Percentiles rank a stretch among this genome's conserved stretches.
Evolutionary conservation across 768 basidiomycete species (phyloP).

Genomic region (Crepidotus variabilis): DNA sequence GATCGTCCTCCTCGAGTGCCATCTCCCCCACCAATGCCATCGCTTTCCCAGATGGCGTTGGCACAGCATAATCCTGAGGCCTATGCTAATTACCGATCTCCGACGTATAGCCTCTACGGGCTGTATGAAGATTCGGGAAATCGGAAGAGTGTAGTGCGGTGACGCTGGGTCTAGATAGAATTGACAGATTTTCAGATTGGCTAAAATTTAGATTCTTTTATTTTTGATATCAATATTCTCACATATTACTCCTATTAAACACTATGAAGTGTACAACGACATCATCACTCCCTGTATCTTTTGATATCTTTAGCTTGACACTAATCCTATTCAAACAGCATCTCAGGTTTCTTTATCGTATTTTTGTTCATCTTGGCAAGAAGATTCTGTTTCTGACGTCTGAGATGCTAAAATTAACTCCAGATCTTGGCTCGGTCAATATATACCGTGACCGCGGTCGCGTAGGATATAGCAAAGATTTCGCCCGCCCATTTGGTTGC

Average conservation of each 20-base stretch:
- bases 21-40: slow-evolving; percentile 70
- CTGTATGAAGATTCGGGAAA: slow-evolving; percentile 53
- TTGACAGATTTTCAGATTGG: no score
- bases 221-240: no score
- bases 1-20: slow-evolving; percentile 75
- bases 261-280: neutral
- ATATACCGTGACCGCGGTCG: no score
- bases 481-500: no score
- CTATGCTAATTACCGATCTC: slow-evolving; percentile 67
- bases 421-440: no score
- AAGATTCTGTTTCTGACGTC: neutral
- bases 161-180: neutral
- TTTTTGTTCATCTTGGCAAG: neutral
- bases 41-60: slow-evolving; percentile 74
- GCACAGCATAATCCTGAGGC: slow-evolving; percentile 58
- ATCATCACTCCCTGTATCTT: neutral
- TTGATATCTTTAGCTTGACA: neutral
- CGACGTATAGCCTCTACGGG: slow-evolving; percentile 81
- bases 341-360: neutral
- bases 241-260: neutral
- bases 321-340: neutral
- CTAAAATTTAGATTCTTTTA: no score
- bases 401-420: neutral
- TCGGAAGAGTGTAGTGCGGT: slow-evolving; percentile 43
- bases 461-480: no score